These are phyloP conservation scores for Saccharomycopsis sp. DNA, from an alignment of 805 yeast genomes.

Conservation along the genomic window DNA sequence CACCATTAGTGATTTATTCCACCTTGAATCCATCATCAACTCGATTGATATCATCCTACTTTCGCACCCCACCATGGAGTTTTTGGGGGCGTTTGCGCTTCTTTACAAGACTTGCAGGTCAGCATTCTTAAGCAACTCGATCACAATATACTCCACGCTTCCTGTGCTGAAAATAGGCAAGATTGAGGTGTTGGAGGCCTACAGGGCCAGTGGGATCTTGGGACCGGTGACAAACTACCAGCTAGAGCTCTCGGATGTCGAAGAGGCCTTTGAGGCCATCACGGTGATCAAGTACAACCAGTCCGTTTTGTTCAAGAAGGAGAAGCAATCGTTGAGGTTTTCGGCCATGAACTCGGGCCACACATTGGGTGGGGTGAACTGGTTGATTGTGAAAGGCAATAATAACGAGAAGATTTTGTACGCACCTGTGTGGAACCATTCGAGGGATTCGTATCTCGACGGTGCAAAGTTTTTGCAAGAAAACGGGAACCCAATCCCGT, in stretches of 20 bases:
- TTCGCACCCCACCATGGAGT: constrained; percentile 81
- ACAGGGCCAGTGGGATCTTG: constrained; percentile 59
- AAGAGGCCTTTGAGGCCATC: constrained; percentile 67
- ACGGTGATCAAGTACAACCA: constrained; percentile 71
- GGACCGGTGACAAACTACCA: constrained; percentile 58
- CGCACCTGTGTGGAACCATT: constrained; percentile 93
- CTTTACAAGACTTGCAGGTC: constrained; percentile 39
- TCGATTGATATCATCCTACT: constrained; percentile 60
- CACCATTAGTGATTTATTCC: constrained; percentile 37
- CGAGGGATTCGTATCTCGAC: constrained; percentile 75
- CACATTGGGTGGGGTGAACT: constrained; percentile 85
- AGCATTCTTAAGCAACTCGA: constrained; percentile 20
- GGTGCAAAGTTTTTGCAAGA: constrained; percentile 53
- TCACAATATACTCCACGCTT: constrained; percentile 80
- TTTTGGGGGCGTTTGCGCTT: constrained; percentile 69
- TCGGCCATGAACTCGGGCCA: constrained; percentile 91
- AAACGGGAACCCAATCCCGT: constrained; percentile 54
- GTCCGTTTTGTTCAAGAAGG: constrained; percentile 54
- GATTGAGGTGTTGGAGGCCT: constrained; percentile 74
- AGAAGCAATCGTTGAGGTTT: constrained; percentile 40
- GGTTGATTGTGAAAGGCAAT: constrained; percentile 54
- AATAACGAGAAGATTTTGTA: constrained; percentile 75
- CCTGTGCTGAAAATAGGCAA: constrained; percentile 85
- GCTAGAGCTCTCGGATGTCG: constrained; percentile 65
- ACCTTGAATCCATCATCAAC: constrained; percentile 35